Evolutionary conservation across 371 early-diverging fungal species (phyloP).

Genomic region (Mucor piriformis): DNA sequence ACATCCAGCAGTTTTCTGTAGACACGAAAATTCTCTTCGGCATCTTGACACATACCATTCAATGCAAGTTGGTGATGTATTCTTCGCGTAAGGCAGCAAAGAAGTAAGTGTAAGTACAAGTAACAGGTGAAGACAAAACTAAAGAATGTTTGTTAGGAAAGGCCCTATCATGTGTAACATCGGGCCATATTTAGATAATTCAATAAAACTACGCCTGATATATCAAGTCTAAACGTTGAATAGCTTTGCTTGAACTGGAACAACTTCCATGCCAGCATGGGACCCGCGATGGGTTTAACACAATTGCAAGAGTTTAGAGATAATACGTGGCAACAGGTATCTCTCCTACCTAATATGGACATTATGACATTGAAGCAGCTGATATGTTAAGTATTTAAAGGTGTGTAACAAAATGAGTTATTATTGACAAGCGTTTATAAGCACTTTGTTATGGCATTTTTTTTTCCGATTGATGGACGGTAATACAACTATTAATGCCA

Average conservation of each 20-base stretch:
- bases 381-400: conserved; percentile 34
- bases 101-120: no score
- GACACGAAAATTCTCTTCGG: no score
- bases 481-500: conserved; percentile 20
- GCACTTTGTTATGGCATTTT: conserved; percentile 45
- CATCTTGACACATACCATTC: no score
- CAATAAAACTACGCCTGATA: background rate
- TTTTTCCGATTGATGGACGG: conserved; percentile 49
- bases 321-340: conserved; percentile 27
- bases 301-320: conserved; percentile 15
- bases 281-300: conserved; percentile 39
- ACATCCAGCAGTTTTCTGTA: no score
- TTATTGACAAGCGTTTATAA: conserved; percentile 41
- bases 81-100: no score
- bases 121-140: no score
- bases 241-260: conserved; percentile 46
- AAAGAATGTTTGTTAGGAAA: no score
- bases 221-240: background rate
- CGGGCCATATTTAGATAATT: no score
- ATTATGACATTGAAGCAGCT: conserved; percentile 25
- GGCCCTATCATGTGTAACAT: no score
- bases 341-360: conserved; percentile 32
- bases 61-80: no score
- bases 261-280: conserved; percentile 51
- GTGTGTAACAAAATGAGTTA: conserved; percentile 45